Evolutionary conservation across 2,329 filamentous ascomycete species (phyloP).

Genomic region (Diaporthe destruens): DNA sequence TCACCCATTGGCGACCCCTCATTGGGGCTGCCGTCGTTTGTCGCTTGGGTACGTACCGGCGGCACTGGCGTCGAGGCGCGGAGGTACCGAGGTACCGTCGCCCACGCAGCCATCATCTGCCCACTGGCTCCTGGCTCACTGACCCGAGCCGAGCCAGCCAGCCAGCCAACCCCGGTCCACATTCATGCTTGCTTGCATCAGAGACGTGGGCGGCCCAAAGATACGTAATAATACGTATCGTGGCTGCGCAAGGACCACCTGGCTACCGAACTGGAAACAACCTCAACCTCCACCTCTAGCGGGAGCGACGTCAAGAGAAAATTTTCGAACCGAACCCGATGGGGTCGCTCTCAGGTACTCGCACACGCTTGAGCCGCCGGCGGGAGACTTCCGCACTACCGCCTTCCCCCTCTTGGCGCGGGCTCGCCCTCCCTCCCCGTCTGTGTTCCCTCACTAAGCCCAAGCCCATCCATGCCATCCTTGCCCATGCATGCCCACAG

Average conservation of each 20-base stretch:
- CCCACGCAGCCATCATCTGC: constrained; percentile 3
- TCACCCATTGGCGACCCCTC: constrained; percentile 30
- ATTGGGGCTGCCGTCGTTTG: not conserved
- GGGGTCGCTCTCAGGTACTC: constrained; percentile 3
- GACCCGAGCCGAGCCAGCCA: not conserved
- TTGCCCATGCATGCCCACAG: constrained; percentile 6
- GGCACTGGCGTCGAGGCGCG: not conserved
- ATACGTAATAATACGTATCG: constrained; percentile 9
- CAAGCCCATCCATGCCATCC: not conserved
- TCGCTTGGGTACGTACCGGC: not conserved
- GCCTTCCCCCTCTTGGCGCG: not conserved
- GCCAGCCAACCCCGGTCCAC: not conserved
- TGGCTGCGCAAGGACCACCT: constrained; percentile 2
- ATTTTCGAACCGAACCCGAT: constrained; percentile 22
- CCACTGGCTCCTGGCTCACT: not conserved
- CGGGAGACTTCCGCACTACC: constrained; percentile 25
- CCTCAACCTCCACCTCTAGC: constrained; percentile 21
- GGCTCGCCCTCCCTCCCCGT: constrained; percentile 1
- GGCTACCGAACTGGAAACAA: constrained; percentile 4
- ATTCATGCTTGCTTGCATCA: constrained; percentile 27
- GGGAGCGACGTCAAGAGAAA: constrained; percentile 27
- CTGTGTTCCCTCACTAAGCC: not conserved
- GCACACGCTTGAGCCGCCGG: not conserved
- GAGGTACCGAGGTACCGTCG: constrained; percentile 3
- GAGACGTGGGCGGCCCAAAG: not conserved